Evolutionary conservation across 441 rosid species (phyloP).

Genomic region (Melastoma candidum): DNA sequence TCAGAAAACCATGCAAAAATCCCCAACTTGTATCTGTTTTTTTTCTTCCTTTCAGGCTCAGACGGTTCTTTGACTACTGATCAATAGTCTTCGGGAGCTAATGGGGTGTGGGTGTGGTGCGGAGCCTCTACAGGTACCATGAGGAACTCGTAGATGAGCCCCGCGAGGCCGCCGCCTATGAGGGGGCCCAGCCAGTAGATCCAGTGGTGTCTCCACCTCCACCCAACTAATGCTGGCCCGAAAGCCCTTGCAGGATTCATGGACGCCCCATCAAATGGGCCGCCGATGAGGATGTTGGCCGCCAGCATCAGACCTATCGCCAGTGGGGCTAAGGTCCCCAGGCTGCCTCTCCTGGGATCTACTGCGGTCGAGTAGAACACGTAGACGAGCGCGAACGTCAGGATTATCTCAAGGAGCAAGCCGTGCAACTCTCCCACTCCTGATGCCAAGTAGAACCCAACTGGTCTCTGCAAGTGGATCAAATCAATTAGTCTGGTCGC

Average conservation of each 20-base stretch:
- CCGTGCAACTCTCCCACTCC: slow-evolving; percentile 47
- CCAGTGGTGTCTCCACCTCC: slow-evolving; percentile 90
- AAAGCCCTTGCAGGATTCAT: slow-evolving; percentile 85
- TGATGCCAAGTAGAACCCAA: slow-evolving; percentile 41
- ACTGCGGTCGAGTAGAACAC: slow-evolving; percentile 52
- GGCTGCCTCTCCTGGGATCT: slow-evolving; percentile 73
- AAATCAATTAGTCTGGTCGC: background rate
- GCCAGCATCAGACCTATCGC: slow-evolving; percentile 62
- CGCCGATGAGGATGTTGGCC: slow-evolving; percentile 67
- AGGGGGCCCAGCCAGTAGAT: slow-evolving; percentile 82
- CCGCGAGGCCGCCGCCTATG: slow-evolving; percentile 58
- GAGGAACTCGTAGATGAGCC: slow-evolving; percentile 50
- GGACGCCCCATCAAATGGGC: slow-evolving; percentile 70
- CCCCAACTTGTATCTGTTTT: too few species aligned
- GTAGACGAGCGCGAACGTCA: slow-evolving; percentile 63
- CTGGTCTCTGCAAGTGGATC: slow-evolving; percentile 47
- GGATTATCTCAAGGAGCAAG: slow-evolving; percentile 43
- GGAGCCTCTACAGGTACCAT: slow-evolving; percentile 51
- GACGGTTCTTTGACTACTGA: too few species aligned
- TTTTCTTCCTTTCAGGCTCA: too few species aligned
- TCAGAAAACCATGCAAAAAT: too few species aligned
- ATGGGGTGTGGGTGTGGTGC: slow-evolving; percentile 48
- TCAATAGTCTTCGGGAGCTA: slow-evolving; percentile 74
- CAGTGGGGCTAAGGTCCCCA: slow-evolving; percentile 60
- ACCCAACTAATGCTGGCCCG: slow-evolving; percentile 78